Evolutionary conservation across 345 rosid species (phyloP).

Genomic region (Acer negundo): DNA sequence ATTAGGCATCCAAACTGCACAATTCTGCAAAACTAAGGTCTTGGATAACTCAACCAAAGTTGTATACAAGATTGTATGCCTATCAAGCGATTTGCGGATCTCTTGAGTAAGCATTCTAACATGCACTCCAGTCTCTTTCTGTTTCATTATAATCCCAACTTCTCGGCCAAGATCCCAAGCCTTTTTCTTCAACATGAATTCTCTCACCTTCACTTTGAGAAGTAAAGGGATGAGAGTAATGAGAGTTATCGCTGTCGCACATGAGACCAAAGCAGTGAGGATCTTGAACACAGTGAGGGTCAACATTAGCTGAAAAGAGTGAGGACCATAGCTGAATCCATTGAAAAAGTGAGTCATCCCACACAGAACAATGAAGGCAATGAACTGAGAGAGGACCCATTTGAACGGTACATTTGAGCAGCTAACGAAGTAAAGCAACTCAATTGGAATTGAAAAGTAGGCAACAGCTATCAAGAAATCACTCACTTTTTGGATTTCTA

Average conservation of each 20-base stretch:
- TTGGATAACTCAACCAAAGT: constrained; percentile 92
- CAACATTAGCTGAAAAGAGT: constrained; percentile 78
- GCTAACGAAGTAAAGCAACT: constrained; percentile 92
- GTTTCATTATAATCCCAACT: constrained; percentile 85
- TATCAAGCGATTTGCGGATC: constrained; percentile 88
- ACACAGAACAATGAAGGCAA: constrained; percentile 95
- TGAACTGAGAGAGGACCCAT: constrained; percentile 94
- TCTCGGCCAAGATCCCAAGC: constrained; percentile 89
- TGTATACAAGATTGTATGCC: constrained; percentile 79
- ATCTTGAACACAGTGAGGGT: constrained; percentile 93
- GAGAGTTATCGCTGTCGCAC: constrained; percentile 93
- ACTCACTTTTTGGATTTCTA: constrained; percentile 77
- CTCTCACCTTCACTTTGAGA: constrained; percentile 91
- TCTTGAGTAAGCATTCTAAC: constrained; percentile 97
- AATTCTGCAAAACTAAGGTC: constrained; percentile 79
- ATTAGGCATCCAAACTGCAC: constrained; percentile 97
- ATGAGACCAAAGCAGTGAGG: constrained; percentile 91
- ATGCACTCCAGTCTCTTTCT: constrained; percentile 78
- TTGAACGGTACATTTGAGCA: constrained; percentile 93
- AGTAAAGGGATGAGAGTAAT: constrained; percentile 88
- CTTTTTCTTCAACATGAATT: constrained; percentile 89
- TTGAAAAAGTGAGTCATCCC: constrained; percentile 97
- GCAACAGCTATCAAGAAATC: constrained; percentile 97
- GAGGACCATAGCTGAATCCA: constrained; percentile 89
- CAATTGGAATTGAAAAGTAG: constrained; percentile 92